Evolutionary conservation across 2,329 filamentous ascomycete species (phyloP).

Genomic region (Dactylellina sp.): DNA sequence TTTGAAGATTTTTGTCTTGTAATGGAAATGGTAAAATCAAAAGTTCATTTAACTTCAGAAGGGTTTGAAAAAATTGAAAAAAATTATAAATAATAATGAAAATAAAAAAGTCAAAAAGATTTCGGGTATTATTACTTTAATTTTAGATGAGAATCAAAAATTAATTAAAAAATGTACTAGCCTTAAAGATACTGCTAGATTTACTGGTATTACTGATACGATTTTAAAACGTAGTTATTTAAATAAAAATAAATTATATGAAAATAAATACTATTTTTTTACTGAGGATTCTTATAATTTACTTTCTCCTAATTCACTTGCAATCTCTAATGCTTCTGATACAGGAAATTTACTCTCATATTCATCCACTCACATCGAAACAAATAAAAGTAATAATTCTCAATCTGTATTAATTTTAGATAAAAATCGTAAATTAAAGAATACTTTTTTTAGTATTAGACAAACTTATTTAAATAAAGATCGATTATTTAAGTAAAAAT

Average conservation of each 20-base stretch:
- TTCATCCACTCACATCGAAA: constrained; percentile 5
- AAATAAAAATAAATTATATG: constrained; percentile 18
- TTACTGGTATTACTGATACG: constrained; percentile 7
- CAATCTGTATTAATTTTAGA: constrained; percentile 4
- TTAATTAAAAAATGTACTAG: constrained; percentile 1
- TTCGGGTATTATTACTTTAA: no score
- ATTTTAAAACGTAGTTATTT: constrained; percentile 14
- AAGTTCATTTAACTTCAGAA: neutral
- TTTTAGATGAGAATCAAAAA: constrained; percentile 3
- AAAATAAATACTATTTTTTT: constrained; percentile 14
- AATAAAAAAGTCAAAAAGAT: neutral
- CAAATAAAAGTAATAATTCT: constrained; percentile 17
- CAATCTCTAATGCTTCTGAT: no score
- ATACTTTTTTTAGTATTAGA: constrained; percentile 5
- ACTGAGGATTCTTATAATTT: constrained; percentile 3
- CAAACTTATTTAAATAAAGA: constrained; percentile 22
- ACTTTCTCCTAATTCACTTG: neutral
- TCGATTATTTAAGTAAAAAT: constrained; percentile 19
- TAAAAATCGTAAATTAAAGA: constrained; percentile 10
- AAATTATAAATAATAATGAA: neutral
- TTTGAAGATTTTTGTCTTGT: neutral
- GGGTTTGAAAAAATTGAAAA: no score
- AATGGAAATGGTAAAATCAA: neutral
- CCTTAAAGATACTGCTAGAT: constrained; percentile 2
- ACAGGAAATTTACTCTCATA: constrained; percentile 2